These are phyloP conservation scores for Ulmus americana DNA, from an alignment of 331 rosid genomes.

Conservation along the genomic window DNA sequence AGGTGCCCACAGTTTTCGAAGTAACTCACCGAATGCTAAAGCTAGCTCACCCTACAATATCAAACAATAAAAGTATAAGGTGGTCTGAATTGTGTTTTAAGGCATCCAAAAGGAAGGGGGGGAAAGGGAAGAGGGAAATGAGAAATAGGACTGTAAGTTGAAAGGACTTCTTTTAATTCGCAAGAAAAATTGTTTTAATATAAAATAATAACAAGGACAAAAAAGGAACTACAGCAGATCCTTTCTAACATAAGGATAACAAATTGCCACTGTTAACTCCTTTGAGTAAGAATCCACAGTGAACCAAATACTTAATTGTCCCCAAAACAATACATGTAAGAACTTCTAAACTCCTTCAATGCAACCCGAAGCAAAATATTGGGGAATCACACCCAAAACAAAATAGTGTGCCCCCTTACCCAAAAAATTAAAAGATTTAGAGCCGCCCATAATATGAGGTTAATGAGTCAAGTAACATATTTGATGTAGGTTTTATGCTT, in stretches of 20 bases:
- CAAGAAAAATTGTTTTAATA: neutral
- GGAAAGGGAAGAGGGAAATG: neutral
- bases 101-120: neutral
- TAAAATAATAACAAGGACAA: neutral
- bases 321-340: neutral
- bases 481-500: neutral
- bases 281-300: neutral
- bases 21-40: constrained; percentile 90
- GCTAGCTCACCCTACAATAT: constrained; percentile 81
- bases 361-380: neutral
- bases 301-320: neutral
- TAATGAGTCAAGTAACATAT: neutral
- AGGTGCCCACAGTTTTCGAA: constrained; percentile 97
- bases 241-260: neutral
- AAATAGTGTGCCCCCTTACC: neutral
- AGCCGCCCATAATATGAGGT: neutral
- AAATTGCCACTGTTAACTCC: neutral
- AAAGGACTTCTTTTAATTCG: neutral
- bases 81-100: neutral
- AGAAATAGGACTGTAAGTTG: neutral
- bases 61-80: constrained; percentile 11
- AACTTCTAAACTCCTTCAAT: neutral
- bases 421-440: neutral
- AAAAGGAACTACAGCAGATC: neutral
- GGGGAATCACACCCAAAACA: neutral